Evolutionary conservation across 2,329 filamentous ascomycete genomes (phyloP), one percentile per base, ranked within the genome.

Genomic region (Sphaerostilbella broomeana): DNA sequence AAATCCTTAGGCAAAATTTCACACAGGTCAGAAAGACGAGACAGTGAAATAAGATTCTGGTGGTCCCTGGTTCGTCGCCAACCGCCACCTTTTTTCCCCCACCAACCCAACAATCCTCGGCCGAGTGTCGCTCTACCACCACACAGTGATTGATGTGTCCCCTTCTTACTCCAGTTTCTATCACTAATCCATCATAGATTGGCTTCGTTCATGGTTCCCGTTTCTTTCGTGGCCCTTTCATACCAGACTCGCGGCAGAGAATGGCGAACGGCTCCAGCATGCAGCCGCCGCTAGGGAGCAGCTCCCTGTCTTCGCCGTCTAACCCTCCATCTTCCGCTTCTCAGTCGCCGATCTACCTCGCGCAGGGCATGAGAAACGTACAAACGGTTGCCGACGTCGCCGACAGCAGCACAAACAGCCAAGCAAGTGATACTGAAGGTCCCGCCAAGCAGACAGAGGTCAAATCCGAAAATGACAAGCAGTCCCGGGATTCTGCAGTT

Each of bases 401-500:
- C 41, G 41, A 32, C 21, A 6, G 20, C 29, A 27, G 32, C 27
- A 31, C 38, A 10, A 40, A 29, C 18, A 11, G 31, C 7, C 9
- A 10, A 17, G 17, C 16, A 30, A 43, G 30, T 16, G 28, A 30
- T 31, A 30, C 31, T 18, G 41, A 40, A 25, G 41, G 38, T 35
- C 29, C 35, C 24, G 29, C 15, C 28, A 38, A 31, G 25, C 20
- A 29, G 12, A 28, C 21, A 29, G 35, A 34, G 5, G 26, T 38
- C n/a, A 38, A 38, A 25, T 30, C 44, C 19, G 47, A 50, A 26
- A 17, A 45, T 32, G 42, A 41, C 28, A 28, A 24, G 11, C 41
- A 31, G n/a, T 20, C 52, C 53, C 47, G 47, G 36, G 51, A 62
- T 35, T 50, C 59, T 44, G 57, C 63, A 20, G 59, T 70, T 40